Percentiles rank a stretch among this genome's conserved stretches.
phyloP scores from a whole-genome alignment of 1,139 yeast species.

The Saccharomyces hybrid region DNA sequence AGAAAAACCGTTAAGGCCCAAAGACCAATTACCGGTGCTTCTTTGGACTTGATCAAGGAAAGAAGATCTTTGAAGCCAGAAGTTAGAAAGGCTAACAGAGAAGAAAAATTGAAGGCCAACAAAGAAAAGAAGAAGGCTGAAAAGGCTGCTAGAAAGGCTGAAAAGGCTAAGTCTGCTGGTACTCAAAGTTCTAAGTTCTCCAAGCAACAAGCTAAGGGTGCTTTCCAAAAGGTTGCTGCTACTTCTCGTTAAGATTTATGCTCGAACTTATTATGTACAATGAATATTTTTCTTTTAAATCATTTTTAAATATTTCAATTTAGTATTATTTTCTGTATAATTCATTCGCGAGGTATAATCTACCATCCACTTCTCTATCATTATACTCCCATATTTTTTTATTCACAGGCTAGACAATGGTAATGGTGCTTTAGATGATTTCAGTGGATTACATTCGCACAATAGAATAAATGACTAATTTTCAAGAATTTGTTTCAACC shows the following conservation, averaged over 20 bases:
- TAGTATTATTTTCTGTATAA: slow-evolving; percentile 11
- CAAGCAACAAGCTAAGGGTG: slow-evolving; percentile 86
- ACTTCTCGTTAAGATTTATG: slow-evolving; percentile 71
- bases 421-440: neutral
- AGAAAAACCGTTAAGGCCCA: slow-evolving; percentile 97
- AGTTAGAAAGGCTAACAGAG: slow-evolving; percentile 97
- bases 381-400: neutral
- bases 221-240: slow-evolving; percentile 93
- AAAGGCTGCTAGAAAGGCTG: slow-evolving; percentile 92
- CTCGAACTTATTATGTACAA: neutral
- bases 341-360: slow-evolving; percentile 4
- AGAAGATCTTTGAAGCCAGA: slow-evolving; percentile 95
- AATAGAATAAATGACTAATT: neutral
- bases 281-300: slow-evolving; percentile 4
- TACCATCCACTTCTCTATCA: slow-evolving; percentile 1
- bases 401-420: neutral
- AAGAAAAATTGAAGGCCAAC: slow-evolving; percentile 79
- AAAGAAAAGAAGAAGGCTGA: slow-evolving; percentile 94
- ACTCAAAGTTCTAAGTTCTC: slow-evolving; percentile 61
- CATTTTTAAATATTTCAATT: slow-evolving; percentile 9
- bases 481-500: neutral
- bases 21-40: slow-evolving; percentile 99
- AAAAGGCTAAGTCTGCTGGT: slow-evolving; percentile 80
- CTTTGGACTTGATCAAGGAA: slow-evolving; percentile 95
- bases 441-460: neutral